A percentile compares a stretch with the other conserved stretches of the same genome.
phyloP scores from a whole-genome alignment of 345 rosid genomes.

The Eutrema japonicum region DNA sequence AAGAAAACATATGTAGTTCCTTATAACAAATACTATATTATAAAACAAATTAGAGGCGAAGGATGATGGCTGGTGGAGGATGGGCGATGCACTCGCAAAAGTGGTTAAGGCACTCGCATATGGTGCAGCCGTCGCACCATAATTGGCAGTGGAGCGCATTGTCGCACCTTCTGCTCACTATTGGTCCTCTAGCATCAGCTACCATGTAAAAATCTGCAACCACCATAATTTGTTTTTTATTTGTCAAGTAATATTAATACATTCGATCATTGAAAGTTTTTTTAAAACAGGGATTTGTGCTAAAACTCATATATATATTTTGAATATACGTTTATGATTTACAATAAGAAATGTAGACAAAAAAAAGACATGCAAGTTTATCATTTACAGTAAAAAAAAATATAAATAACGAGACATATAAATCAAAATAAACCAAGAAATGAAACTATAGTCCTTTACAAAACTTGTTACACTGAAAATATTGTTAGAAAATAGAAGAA shows the following conservation, averaged over 20 bases:
- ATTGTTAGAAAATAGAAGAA: not conserved
- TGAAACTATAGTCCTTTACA: too few species aligned
- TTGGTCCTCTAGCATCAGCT: constrained; percentile 20
- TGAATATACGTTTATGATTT: too few species aligned
- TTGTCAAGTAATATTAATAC: too few species aligned
- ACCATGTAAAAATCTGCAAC: constrained; percentile 18
- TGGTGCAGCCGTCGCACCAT: constrained; percentile 14
- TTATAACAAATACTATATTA: not conserved
- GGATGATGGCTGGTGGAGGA: not conserved
- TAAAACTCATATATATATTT: too few species aligned
- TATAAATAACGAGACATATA: too few species aligned
- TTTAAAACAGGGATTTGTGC: too few species aligned
- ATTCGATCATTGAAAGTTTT: not conserved
- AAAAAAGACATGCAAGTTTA: too few species aligned
- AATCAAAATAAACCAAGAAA: too few species aligned
- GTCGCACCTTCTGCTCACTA: constrained; percentile 4
- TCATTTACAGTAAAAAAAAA: too few species aligned
- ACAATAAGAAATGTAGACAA: too few species aligned
- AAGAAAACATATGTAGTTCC: not conserved
- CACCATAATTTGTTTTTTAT: not conserved
- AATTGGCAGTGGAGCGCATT: not conserved
- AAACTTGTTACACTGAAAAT: too few species aligned
- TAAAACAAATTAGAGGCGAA: not conserved
- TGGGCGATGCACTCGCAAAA: not conserved
- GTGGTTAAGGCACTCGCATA: constrained; percentile 5